Conservation (phyloP, 306 rosid species). For the Dalbergia cochinchinensis region DNA sequence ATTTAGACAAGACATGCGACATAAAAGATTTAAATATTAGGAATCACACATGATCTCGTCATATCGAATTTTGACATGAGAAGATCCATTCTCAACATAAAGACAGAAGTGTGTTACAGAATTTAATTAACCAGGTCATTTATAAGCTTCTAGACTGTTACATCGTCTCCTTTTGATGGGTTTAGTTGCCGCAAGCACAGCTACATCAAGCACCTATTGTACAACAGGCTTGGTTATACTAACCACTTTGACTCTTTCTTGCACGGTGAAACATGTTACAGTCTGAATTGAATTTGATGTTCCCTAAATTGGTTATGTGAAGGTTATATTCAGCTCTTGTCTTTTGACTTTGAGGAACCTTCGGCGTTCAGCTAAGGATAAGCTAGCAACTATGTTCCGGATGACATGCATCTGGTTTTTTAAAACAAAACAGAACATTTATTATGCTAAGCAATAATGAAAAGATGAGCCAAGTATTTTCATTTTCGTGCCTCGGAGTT, state of each 20-base stretch:
- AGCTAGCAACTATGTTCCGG: not conserved
- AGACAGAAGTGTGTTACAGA: too few species aligned
- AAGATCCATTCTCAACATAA: too few species aligned
- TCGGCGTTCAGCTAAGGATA: not conserved
- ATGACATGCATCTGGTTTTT: not conserved
- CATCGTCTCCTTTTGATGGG: too few species aligned
- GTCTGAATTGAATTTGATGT: not conserved
- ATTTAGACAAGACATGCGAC: too few species aligned
- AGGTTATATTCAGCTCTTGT: not conserved
- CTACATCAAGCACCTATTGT: not conserved
- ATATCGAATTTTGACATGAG: too few species aligned
- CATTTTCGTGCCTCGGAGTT: not conserved
- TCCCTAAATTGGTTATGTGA: not conserved
- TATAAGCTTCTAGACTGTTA: too few species aligned
- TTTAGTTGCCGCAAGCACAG: too few species aligned
- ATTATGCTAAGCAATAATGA: not conserved
- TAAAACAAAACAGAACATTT: slow-evolving; percentile 7
- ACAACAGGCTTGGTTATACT: not conserved
- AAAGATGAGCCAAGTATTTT: not conserved
- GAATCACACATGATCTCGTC: too few species aligned
- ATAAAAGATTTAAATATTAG: too few species aligned
- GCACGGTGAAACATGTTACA: not conserved
- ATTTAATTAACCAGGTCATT: too few species aligned
- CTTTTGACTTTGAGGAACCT: not conserved
- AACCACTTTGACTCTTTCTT: too few species aligned